Conservation (phyloP, 441 rosid genomes). For the Biscutella laevigata region DNA sequence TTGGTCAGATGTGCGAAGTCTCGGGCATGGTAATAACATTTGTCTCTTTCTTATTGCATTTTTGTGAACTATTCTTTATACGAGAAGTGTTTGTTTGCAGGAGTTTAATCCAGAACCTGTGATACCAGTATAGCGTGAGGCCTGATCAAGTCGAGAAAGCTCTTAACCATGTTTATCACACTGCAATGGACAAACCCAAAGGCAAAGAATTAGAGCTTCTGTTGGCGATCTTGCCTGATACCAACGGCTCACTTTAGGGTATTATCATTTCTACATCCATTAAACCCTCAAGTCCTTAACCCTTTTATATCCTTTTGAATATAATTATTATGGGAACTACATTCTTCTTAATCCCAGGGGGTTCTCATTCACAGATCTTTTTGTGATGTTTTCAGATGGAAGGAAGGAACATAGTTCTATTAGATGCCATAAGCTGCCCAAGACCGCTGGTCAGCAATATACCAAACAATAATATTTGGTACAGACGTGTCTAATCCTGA, state of each 20-base stretch:
- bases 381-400: slow-evolving; percentile 61
- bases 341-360: slow-evolving; percentile 39
- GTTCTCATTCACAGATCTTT: slow-evolving; percentile 27
- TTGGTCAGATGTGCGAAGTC: slow-evolving; percentile 92
- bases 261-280: slow-evolving; percentile 15
- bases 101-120: slow-evolving; percentile 87
- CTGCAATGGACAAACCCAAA: slow-evolving; percentile 71
- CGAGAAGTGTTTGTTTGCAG: slow-evolving; percentile 26
- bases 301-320: not conserved
- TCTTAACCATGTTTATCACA: slow-evolving; percentile 73
- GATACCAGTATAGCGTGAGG: slow-evolving; percentile 68
- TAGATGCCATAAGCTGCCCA: slow-evolving; percentile 90
- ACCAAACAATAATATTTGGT: slow-evolving; percentile 93
- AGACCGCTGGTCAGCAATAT: slow-evolving; percentile 89
- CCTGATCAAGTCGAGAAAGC: slow-evolving; percentile 98
- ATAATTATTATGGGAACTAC: not conserved
- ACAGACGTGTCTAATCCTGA: slow-evolving; percentile 98
- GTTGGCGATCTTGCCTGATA: slow-evolving; percentile 85
- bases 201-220: slow-evolving; percentile 94
- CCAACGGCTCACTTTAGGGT: slow-evolving; percentile 93
- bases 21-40: slow-evolving; percentile 75
- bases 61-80: not conserved
- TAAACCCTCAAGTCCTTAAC: no score
- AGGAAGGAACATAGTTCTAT: slow-evolving; percentile 88
- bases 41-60: not conserved